These are phyloP conservation scores for Neonectria magnoliae DNA, from an alignment of 2,329 filamentous ascomycete species.

Conservation along the genomic window DNA sequence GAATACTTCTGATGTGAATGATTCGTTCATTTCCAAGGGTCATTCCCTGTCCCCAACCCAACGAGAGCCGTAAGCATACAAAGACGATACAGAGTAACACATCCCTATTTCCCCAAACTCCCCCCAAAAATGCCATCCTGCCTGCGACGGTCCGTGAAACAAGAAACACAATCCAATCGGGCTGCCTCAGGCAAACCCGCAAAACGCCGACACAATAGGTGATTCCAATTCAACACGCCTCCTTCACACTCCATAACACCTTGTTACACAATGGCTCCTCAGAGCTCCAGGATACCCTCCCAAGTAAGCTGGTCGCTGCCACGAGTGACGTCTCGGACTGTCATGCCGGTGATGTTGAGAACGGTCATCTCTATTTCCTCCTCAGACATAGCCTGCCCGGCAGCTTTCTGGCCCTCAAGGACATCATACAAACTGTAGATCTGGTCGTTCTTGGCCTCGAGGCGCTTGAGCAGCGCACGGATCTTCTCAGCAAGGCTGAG, in stretches of 20 bases:
- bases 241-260: conserved; percentile 25
- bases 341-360: conserved; percentile 61
- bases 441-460: conserved; percentile 80
- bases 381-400: conserved; percentile 70
- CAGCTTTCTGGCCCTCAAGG: conserved; percentile 78
- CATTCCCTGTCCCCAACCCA: conserved; percentile 34
- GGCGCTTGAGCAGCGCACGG: conserved; percentile 66
- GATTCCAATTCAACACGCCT: conserved; percentile 27
- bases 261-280: conserved; percentile 14
- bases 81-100: conserved; percentile 27
- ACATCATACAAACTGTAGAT: conserved; percentile 88
- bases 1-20: conserved; percentile 15
- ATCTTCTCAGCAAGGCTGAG: conserved; percentile 70
- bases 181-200: conserved; percentile 24
- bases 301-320: conserved; percentile 53
- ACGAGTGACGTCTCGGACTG: conserved; percentile 52
- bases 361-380: conserved; percentile 73
- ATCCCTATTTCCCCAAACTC: conserved; percentile 35
- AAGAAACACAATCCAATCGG: conserved; percentile 26
- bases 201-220: conserved; percentile 39
- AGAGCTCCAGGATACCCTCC: conserved; percentile 51
- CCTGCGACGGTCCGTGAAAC: conserved; percentile 28
- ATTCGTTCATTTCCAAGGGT: conserved; percentile 33
- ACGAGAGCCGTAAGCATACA: conserved; percentile 38
- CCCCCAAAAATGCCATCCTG: conserved; percentile 39